phyloP scores from a whole-genome alignment of 2,329 filamentous ascomycete genomes.

The Capronia coronata region DNA sequence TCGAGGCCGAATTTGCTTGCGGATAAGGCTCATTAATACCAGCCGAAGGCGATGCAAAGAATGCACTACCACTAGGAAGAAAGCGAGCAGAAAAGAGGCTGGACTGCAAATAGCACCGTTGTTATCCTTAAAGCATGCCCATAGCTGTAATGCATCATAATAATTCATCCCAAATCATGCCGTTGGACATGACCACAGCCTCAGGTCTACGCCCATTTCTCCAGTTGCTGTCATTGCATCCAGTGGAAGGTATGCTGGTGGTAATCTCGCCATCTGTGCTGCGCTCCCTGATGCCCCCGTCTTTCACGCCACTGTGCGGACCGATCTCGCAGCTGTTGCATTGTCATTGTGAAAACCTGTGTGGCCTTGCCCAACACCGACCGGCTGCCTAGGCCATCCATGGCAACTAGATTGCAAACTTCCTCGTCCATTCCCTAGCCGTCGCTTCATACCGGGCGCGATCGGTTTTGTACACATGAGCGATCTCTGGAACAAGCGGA shows the following conservation, averaged over 20 bases:
- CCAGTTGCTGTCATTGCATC: constrained; percentile 20
- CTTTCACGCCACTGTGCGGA: neutral
- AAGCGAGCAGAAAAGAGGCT: neutral
- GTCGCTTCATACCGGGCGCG: constrained; percentile 92
- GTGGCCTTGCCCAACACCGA: constrained; percentile 2
- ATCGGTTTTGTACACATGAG: constrained; percentile 99
- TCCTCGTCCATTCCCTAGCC: constrained; percentile 95
- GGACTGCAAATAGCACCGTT: constrained; percentile 17
- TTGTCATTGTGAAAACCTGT: constrained; percentile 1
- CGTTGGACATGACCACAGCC: constrained; percentile 16
- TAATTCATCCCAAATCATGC: constrained; percentile 26
- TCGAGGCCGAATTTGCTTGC: neutral
- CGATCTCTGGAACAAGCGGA: constrained; percentile 96
- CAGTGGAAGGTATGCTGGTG: constrained; percentile 11
- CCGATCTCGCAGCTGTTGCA: constrained; percentile 2
- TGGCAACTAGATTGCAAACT: constrained; percentile 78
- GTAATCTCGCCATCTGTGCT: constrained; percentile 7
- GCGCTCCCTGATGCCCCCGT: neutral
- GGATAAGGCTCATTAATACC: too few species aligned
- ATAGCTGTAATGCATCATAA: constrained; percentile 27
- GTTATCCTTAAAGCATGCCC: constrained; percentile 24
- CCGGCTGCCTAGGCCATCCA: constrained; percentile 4
- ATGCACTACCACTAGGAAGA: neutral
- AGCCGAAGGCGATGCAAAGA: too few species aligned
- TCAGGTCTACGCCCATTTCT: constrained; percentile 21